phyloP scores from a whole-genome alignment of 371 early-diverging fungal species.

The Zychaea mexicana region DNA sequence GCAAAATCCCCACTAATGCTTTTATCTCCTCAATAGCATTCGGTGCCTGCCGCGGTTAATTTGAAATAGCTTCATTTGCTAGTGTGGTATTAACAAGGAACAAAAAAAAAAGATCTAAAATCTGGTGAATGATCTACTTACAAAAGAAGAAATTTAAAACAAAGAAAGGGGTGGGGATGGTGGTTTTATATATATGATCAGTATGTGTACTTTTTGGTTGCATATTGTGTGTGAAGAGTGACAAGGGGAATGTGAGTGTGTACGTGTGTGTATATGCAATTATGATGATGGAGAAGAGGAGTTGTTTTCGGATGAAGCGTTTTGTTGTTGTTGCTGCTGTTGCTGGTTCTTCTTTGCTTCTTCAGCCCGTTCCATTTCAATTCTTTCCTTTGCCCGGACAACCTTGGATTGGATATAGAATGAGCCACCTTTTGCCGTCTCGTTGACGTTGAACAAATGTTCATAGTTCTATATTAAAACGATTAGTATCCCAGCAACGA shows the following conservation, averaged over 20 bases:
- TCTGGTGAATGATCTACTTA: conserved; percentile 4
- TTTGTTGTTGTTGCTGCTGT: conserved; percentile 7
- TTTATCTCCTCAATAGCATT: conserved; percentile 22
- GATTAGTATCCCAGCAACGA: not conserved
- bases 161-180: conserved; percentile 1
- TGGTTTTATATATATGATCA: no score
- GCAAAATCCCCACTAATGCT: not conserved
- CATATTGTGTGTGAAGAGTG: no score
- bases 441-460: conserved; percentile 89
- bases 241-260: no score
- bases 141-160: conserved; percentile 2
- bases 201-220: conserved; percentile 8
- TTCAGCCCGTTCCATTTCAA: conserved; percentile 84
- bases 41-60: conserved; percentile 19
- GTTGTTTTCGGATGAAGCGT: conserved; percentile 7
- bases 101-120: not conserved
- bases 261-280: not conserved
- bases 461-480: conserved; percentile 74
- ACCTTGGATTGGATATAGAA: conserved; percentile 96
- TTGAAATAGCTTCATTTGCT: not conserved
- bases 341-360: conserved; percentile 40
- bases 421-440: conserved; percentile 85
- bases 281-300: conserved; percentile 17
- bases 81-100: not conserved
- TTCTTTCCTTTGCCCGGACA: conserved; percentile 89